Conservation (phyloP, 441 rosid genomes). For the Corymbia calophylla region DNA sequence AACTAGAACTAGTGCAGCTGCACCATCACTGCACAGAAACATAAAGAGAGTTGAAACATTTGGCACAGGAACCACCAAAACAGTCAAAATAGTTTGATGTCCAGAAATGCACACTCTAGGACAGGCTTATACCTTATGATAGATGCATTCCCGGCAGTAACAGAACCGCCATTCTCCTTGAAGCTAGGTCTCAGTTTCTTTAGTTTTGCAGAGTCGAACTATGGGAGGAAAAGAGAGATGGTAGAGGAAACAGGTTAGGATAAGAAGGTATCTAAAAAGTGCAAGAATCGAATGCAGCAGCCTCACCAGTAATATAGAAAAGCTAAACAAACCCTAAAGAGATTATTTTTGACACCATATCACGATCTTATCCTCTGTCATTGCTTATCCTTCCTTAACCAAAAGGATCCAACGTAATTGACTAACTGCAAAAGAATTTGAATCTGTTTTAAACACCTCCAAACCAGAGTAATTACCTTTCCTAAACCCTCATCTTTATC, state of each 20-base stretch:
- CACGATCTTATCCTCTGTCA: neutral
- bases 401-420: neutral
- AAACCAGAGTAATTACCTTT: constrained; percentile 41
- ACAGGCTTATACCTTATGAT: constrained; percentile 51
- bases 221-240: constrained; percentile 3
- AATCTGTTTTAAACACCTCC: neutral
- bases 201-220: constrained; percentile 85
- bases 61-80: neutral
- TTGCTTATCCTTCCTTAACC: neutral
- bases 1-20: constrained; percentile 18
- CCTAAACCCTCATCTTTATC: constrained; percentile 78
- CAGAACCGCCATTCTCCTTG: constrained; percentile 77
- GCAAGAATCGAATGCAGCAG: neutral
- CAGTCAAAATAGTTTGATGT: neutral
- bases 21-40: constrained; percentile 7
- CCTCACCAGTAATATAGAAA: neutral
- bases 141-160: constrained; percentile 98
- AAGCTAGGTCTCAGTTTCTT: constrained; percentile 87
- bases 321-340: neutral
- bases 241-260: neutral
- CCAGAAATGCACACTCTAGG: neutral
- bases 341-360: neutral
- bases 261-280: neutral
- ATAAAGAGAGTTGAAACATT: constrained; percentile 5
- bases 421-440: neutral